Percentiles rank a stretch among this genome's conserved stretches.
Evolutionary conservation across 805 yeast genomes (phyloP).

Genomic region (Wickerhamomyces alni): DNA sequence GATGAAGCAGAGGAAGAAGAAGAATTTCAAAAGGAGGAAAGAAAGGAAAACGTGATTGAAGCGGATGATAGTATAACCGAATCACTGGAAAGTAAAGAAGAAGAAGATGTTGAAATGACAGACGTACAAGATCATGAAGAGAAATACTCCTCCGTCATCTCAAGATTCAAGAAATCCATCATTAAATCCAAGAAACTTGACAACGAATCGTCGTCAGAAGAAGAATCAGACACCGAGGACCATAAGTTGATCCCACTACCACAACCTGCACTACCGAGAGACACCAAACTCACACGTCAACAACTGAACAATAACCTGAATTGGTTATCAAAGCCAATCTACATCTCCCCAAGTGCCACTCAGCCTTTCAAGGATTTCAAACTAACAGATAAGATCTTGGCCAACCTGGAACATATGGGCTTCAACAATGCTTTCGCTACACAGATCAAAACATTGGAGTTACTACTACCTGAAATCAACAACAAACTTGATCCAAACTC

Average conservation of each 20-base stretch:
- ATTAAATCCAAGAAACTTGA: constrained; percentile 7
- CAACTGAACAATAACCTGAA: constrained; percentile 35
- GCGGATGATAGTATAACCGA: too few relatives aligned
- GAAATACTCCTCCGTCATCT: constrained; percentile 45
- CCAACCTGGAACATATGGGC: constrained; percentile 41
- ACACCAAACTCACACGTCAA: constrained; percentile 32
- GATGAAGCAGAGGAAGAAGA: constrained; percentile 7
- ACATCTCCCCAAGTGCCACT: constrained; percentile 40
- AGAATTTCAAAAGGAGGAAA: constrained; percentile 6
- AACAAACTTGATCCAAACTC: constrained; percentile 19
- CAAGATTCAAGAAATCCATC: constrained; percentile 45
- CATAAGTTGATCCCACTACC: constrained; percentile 70
- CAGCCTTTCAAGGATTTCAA: constrained; percentile 44
- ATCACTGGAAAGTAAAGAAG: constrained; percentile 9
- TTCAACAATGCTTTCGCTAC: constrained; percentile 66
- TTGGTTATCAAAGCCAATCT: constrained; percentile 67
- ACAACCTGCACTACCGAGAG: constrained; percentile 67
- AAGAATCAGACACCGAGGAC: constrained; percentile 22
- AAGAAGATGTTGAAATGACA: constrained; percentile 11
- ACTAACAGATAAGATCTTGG: constrained; percentile 35
- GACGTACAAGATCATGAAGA: constrained; percentile 11
- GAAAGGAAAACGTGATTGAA: constrained; percentile 4
- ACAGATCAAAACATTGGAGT: constrained; percentile 62
- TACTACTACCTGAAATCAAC: constrained; percentile 38
- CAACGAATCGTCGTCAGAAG: constrained; percentile 16